phyloP scores from a whole-genome alignment of 176 grass and related monocot species.

The Oryza punctata region DNA sequence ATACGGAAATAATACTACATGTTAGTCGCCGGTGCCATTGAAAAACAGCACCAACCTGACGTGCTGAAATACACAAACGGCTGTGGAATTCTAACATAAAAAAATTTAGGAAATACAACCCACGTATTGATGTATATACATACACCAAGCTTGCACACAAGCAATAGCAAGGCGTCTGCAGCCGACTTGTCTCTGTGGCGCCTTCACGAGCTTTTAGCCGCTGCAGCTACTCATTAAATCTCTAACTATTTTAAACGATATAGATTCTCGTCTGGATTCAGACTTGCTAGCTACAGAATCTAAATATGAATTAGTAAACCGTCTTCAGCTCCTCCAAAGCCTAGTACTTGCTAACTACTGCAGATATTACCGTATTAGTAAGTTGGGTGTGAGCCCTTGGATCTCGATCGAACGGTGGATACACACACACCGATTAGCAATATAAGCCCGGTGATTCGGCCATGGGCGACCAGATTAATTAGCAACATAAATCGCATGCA shows the following conservation, averaged over 20 bases:
- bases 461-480: no score
- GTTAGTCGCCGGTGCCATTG: not conserved
- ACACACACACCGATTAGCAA: not conserved
- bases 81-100: not conserved
- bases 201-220: no score
- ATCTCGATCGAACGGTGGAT: not conserved
- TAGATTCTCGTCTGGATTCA: no score
- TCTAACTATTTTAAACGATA: no score
- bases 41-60: slow-evolving; percentile 18
- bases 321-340: no score
- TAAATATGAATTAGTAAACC: no score
- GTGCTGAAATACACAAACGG: slow-evolving; percentile 18
- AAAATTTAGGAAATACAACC: not conserved
- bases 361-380: not conserved
- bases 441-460: no score
- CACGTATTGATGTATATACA: not conserved
- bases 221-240: no score
- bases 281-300: no score
- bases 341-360: no score
- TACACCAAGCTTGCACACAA: slow-evolving; percentile 36
- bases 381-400: not conserved
- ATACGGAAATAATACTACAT: not conserved
- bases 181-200: not conserved
- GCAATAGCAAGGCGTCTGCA: slow-evolving; percentile 5
- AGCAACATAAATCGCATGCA: not conserved